Evolutionary conservation across 805 yeast genomes (phyloP), one percentile per base, ranked within the genome.

Genomic region (Candida pini): DNA sequence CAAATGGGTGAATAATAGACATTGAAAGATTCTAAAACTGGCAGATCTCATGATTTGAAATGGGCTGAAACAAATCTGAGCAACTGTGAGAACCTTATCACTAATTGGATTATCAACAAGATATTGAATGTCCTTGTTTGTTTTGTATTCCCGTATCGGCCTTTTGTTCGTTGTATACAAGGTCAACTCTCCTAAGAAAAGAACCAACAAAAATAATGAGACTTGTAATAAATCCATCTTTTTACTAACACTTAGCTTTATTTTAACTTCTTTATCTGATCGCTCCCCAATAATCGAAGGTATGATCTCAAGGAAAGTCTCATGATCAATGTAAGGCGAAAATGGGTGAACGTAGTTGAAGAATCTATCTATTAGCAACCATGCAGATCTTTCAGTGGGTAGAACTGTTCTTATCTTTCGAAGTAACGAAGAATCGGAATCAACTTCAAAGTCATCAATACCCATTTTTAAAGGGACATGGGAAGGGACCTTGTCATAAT

Each of bases 291-390:
- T 46, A 1, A 72, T 54, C 5, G 39, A 40, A 4, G 43, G 38
- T 4, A 69, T 47, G 5, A 48, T 44, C 4, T 47, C 48, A 2
- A 42, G 31, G 35, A 71, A 71, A 24, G 47, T 44, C 3, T 39
- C 44, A 37, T 65, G 62, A 38, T 69, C 73, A 15, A 73, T 27
- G 31, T 53, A 69, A 2, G 79, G 78, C 54, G 63, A 58, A 41
- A 64, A 70, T 2, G 76, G 72, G 45, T 71, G 69, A 6, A 71
- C 45, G 43, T 55, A 57, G 15, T 48, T 45, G 49, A 69, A 72
- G 45, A 62, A 73, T 3, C 72, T 43, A 14, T 60, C 58, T 17
- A 72, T 34, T 19, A 69, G 57, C 21, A 62, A 45, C 68, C 69
- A 69, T 5, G 66, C 49, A 2, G 66, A 56, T 16, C 51, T 54